Evolutionary conservation across 768 basidiomycete genomes (phyloP), one percentile per base, ranked within the genome.

Genomic region (Podaxis sp.): DNA sequence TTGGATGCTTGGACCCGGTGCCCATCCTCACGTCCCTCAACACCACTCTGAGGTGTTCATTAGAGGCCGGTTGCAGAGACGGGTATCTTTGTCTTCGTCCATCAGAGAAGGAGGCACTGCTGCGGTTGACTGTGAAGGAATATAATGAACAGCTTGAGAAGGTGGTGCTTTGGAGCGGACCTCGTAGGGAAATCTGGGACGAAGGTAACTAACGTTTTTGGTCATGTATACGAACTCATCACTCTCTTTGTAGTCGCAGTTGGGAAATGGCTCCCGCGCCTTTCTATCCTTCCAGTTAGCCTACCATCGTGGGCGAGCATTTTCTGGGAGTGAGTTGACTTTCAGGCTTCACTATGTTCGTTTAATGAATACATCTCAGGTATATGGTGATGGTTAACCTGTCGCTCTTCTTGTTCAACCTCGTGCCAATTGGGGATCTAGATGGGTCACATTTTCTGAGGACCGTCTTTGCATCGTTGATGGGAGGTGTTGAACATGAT

Each of bases 341-440:
- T 8, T 57, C 43, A 15, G 41, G 9, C 37, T 38, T 22, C 17
- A 15, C 38, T 15, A 6, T 57, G 13, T 40, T 49, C 36, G 33
- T 12, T 58, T 55, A 37, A 47, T 49, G 27, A 33, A 33, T 33
- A 19, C 9, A 37, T 17, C 11, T 59, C 66, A 90, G 90, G 64
- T 91, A 90, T 63, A 72, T 87, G 63, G 74, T 77, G 37, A 83
- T 85, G 68, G 80, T 90, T 2, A 85, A 87, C n/a, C 72, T 94
- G 36, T 94, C 92, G 2, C 77, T 96, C 1, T 94, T 84, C 71
- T 74, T 94, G 61, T 87, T 95, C 77, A 96, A 96, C 71, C 81
- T 92, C 27, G 79, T 95, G 24, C 93, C 94, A 0, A 70, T 94
- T 37, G 82, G 84, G 2, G 75, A 77, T 53, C 77, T 95, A 19